Conservation (phyloP, 306 rosid genomes). For the Luffa aegyptiaca region DNA sequence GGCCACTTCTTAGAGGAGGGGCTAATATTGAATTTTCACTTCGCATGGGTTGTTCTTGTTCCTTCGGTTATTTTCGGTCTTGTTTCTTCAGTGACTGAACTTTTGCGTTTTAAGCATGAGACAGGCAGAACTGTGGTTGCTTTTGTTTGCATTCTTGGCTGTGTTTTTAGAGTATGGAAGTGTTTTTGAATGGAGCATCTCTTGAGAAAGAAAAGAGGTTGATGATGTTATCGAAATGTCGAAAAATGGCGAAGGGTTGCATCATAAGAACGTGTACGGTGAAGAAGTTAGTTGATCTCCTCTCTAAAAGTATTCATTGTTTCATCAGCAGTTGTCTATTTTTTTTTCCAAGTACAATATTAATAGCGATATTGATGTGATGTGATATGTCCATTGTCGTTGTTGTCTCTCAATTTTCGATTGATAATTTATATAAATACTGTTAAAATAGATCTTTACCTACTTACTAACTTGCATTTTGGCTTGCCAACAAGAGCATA, state of each 20-base stretch:
- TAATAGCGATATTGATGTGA: too few relatives aligned
- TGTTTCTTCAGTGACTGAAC: background rate
- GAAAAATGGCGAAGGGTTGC: background rate
- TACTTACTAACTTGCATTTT: too few relatives aligned
- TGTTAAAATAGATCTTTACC: too few relatives aligned
- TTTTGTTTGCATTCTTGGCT: slow-evolving; percentile 1
- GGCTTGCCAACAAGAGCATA: too few relatives aligned
- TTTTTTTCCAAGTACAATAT: too few relatives aligned
- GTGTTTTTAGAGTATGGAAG: background rate
- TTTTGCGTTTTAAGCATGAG: background rate
- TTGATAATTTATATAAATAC: too few relatives aligned
- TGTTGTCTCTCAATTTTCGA: too few relatives aligned
- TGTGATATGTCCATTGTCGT: too few relatives aligned
- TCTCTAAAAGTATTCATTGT: background rate
- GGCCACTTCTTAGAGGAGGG: background rate
- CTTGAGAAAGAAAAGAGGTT: background rate
- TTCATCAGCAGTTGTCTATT: background rate
- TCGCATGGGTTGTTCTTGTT: background rate
- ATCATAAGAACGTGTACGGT: background rate
- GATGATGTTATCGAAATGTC: background rate
- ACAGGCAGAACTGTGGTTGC: background rate
- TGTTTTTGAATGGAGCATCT: background rate
- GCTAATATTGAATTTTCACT: background rate
- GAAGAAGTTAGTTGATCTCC: background rate
- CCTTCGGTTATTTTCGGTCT: background rate